phyloP scores from a whole-genome alignment of 1,284 basidiomycete genomes.

The Tremellales sp. region DNA sequence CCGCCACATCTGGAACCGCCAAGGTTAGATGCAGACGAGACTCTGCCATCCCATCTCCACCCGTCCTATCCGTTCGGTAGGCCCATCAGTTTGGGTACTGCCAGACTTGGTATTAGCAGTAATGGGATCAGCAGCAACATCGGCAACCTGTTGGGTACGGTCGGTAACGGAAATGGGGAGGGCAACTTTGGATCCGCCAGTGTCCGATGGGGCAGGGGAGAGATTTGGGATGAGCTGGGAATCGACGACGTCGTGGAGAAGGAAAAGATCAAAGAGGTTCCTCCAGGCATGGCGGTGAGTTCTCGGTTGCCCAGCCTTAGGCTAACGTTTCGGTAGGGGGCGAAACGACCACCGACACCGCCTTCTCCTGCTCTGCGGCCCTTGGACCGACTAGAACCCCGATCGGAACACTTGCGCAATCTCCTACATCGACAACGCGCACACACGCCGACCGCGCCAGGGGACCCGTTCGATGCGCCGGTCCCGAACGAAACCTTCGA shows the following conservation, averaged over 20 bases:
- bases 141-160: conserved; percentile 26
- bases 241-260: conserved; percentile 30
- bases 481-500: conserved; percentile 45
- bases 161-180: conserved; percentile 7
- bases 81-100: conserved; percentile 12
- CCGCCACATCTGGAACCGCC: conserved; percentile 31
- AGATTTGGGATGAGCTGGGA: conserved; percentile 36
- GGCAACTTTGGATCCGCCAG: not conserved
- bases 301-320: not conserved
- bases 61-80: conserved; percentile 43
- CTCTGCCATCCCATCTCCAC: conserved; percentile 37
- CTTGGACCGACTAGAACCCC: conserved; percentile 17
- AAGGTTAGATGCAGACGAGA: conserved; percentile 40
- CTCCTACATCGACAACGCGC: conserved; percentile 35
- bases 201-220: conserved; percentile 10
- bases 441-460: conserved; percentile 16
- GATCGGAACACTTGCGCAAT: conserved; percentile 35
- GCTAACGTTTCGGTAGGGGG: conserved; percentile 26
- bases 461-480: conserved; percentile 42
- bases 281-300: conserved; percentile 47
- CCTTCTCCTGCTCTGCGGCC: conserved; percentile 41
- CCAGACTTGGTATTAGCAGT: not conserved
- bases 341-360: conserved; percentile 43
- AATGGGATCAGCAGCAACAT: conserved; percentile 12
- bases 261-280: conserved; percentile 36